Percentiles rank a stretch among this genome's conserved stretches.
These are phyloP conservation scores for Quercus parvula DNA, from an alignment of 306 rosid genomes.

Conservation along the genomic window DNA sequence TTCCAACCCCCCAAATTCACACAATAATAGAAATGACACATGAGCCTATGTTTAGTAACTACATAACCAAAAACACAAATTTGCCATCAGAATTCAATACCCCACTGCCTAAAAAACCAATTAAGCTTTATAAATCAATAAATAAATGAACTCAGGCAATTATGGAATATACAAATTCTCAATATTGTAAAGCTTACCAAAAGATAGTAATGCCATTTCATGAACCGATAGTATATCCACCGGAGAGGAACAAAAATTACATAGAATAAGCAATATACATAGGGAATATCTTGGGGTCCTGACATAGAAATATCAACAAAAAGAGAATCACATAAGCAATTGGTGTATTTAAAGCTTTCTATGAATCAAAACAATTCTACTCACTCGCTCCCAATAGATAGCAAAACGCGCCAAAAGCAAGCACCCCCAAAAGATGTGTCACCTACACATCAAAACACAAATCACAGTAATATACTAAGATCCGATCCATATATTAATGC, in stretches of 20 bases:
- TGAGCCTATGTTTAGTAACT: not conserved
- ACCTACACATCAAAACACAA: slow-evolving; percentile 38
- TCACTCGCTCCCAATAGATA: slow-evolving; percentile 90
- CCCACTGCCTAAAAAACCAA: not conserved
- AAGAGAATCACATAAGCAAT: not conserved
- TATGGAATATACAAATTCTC: not conserved
- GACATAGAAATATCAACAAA: slow-evolving; percentile 12
- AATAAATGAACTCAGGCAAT: not conserved
- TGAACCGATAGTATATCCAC: slow-evolving; percentile 92
- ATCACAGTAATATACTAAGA: not conserved
- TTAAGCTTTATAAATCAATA: not conserved
- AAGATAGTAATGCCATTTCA: slow-evolving; percentile 97
- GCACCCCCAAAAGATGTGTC: slow-evolving; percentile 78
- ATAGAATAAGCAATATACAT: slow-evolving; percentile 79
- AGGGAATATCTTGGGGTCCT: slow-evolving; percentile 89
- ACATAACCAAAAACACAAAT: not conserved
- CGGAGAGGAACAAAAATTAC: slow-evolving; percentile 89
- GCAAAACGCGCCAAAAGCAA: slow-evolving; percentile 83
- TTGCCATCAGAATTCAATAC: not conserved
- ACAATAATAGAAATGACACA: not conserved
- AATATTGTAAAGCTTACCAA: slow-evolving; percentile 52
- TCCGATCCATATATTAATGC: not conserved
- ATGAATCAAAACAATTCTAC: slow-evolving; percentile 30
- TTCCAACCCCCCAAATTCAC: not conserved
- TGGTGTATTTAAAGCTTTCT: slow-evolving; percentile 4